Conservation (phyloP, 2,329 filamentous ascomycete species). For the Ploettnerulaceae sp. region DNA sequence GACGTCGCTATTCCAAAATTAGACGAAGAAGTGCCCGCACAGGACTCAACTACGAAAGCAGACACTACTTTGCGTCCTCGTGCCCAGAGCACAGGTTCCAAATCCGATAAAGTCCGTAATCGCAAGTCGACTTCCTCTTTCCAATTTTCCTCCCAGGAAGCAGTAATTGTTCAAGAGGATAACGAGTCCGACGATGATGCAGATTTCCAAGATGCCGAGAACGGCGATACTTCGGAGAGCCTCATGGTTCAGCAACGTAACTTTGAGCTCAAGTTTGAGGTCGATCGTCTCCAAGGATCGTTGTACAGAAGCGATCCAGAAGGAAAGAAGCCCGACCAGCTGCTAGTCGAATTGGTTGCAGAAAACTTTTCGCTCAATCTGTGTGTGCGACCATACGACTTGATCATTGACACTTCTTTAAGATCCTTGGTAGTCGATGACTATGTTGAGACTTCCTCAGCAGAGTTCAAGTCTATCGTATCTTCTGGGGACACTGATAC, state of each 20-base stretch:
- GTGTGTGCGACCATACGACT: slow-evolving; percentile 83
- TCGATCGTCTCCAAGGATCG: slow-evolving; percentile 89
- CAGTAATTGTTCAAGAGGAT: slow-evolving; percentile 65
- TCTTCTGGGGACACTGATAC: slow-evolving; percentile 74
- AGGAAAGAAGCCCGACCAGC: slow-evolving; percentile 66
- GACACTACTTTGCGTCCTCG: slow-evolving; percentile 17
- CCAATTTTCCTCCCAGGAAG: slow-evolving; percentile 65
- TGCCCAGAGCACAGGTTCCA: slow-evolving; percentile 30
- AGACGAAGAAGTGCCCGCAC: slow-evolving; percentile 40
- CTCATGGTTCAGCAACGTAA: slow-evolving; percentile 79
- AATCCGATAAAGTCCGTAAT: slow-evolving; percentile 43
- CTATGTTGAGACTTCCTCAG: slow-evolving; percentile 80
- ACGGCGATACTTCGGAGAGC: slow-evolving; percentile 50
- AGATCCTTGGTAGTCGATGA: slow-evolving; percentile 87
- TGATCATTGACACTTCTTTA: slow-evolving; percentile 86
- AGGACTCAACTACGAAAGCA: slow-evolving; percentile 8
- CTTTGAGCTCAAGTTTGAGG: slow-evolving; percentile 95
- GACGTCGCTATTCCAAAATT: slow-evolving; percentile 92
- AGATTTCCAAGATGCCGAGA: slow-evolving; percentile 61
- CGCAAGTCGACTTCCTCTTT: slow-evolving; percentile 66
- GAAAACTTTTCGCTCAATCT: slow-evolving; percentile 85
- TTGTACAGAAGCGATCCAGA: slow-evolving; percentile 83
- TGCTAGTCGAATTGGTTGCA: slow-evolving; percentile 87
- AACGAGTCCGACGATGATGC: slow-evolving; percentile 55
- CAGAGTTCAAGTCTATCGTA: slow-evolving; percentile 96